phyloP scores from a whole-genome alignment of 768 basidiomycete genomes.

The Porpolomopsis calyptriformis region DNA sequence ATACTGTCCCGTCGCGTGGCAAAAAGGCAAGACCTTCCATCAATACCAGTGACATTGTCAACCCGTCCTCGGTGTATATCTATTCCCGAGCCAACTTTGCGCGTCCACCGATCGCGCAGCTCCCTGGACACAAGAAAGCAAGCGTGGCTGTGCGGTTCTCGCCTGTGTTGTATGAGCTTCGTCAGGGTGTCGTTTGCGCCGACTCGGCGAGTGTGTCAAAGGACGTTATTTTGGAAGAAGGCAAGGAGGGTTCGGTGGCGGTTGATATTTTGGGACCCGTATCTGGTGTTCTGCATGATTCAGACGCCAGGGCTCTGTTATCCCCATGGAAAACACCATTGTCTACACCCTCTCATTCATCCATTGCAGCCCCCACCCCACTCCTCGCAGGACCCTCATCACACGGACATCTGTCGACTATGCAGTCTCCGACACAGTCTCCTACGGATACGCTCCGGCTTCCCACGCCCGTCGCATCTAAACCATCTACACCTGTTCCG shows the following conservation, averaged over 20 bases:
- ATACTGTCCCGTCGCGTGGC: slow-evolving; percentile 41
- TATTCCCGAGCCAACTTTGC: slow-evolving; percentile 94
- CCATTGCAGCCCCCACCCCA: slow-evolving; percentile 42
- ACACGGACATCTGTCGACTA: slow-evolving; percentile 15
- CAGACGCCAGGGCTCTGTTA: slow-evolving; percentile 9
- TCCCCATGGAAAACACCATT: slow-evolving; percentile 26
- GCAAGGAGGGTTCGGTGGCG: slow-evolving; percentile 47
- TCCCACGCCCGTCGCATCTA: slow-evolving; percentile 52
- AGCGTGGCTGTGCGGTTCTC: slow-evolving; percentile 92
- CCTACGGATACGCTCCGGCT: slow-evolving; percentile 41
- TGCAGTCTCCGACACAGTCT: slow-evolving; percentile 46
- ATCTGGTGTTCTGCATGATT: slow-evolving; percentile 1
- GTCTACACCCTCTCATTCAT: slow-evolving; percentile 14
- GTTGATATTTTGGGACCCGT: slow-evolving; percentile 48
- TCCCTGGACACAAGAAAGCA: slow-evolving; percentile 94
- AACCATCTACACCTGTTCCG: slow-evolving; percentile 39
- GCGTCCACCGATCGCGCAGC: slow-evolving; percentile 82
- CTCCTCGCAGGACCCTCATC: slow-evolving; percentile 20
- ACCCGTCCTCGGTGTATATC: slow-evolving; percentile 72
- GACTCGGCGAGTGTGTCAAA: slow-evolving; percentile 23
- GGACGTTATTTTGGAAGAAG: slow-evolving; percentile 57
- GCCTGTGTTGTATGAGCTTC: slow-evolving; percentile 85
- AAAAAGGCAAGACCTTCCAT: slow-evolving; percentile 44
- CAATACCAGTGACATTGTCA: slow-evolving; percentile 26
- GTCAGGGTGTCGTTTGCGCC: slow-evolving; percentile 38